phyloP scores from a whole-genome alignment of 2,329 filamentous ascomycete genomes.

The Lachnum nothofagi region DNA sequence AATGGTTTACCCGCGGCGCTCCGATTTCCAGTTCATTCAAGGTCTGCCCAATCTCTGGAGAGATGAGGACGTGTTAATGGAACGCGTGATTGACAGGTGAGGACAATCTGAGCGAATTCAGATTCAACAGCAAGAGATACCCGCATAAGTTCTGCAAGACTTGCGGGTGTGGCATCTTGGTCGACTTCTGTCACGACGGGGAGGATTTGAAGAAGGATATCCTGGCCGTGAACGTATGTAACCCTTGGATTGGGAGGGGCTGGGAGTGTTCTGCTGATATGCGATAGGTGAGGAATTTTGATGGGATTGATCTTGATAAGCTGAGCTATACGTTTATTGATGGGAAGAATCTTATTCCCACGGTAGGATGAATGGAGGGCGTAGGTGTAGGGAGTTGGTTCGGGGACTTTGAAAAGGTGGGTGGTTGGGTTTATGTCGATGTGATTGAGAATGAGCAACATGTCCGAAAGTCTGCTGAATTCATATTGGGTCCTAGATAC shows the following conservation, averaged over 20 bases:
- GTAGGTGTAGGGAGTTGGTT: background rate
- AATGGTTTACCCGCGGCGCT: conserved; percentile 30
- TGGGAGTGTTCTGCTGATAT: background rate
- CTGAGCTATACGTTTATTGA: conserved; percentile 21
- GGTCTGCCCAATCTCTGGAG: conserved; percentile 2
- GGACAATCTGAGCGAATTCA: conserved; percentile 13
- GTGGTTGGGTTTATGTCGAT: no score
- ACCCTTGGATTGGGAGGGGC: no score
- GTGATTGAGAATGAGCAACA: no score
- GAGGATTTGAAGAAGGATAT: conserved; percentile 21
- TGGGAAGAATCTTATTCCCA: conserved; percentile 13
- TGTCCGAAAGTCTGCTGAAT: no score
- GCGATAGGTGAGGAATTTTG: conserved; percentile 21
- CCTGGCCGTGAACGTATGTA: conserved; percentile 24
- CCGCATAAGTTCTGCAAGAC: conserved; percentile 23
- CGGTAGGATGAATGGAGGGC: background rate
- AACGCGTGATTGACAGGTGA: conserved; percentile 9
- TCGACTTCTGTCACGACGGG: conserved; percentile 16
- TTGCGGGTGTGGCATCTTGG: conserved; percentile 21
- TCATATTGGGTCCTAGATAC: no score
- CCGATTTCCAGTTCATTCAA: conserved; percentile 14
- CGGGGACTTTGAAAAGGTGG: background rate
- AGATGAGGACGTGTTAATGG: background rate
- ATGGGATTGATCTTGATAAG: conserved; percentile 19
- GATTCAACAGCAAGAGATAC: conserved; percentile 14